Percentiles rank a stretch among this genome's conserved stretches.
Evolutionary conservation across 1,284 basidiomycete species (phyloP).

Genomic region (Sphagnurus paluster): DNA sequence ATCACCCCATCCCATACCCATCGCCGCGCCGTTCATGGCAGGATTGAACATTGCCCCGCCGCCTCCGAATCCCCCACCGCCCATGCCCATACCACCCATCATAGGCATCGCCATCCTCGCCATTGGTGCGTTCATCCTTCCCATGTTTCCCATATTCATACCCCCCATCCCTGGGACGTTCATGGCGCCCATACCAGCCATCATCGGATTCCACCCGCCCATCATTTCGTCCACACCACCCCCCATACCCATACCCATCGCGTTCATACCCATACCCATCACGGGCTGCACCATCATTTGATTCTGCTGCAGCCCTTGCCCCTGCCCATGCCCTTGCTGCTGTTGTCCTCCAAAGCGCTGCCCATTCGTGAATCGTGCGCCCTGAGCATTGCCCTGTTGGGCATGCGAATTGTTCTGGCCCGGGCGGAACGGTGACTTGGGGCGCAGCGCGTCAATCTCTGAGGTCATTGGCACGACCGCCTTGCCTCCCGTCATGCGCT

Average conservation of each 20-base stretch:
- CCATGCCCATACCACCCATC: slow-evolving; percentile 44
- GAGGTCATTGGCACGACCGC: slow-evolving; percentile 68
- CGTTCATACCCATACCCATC: too few species aligned
- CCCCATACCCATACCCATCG: slow-evolving; percentile 27
- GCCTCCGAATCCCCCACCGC: slow-evolving; percentile 28
- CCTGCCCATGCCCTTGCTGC: slow-evolving; percentile 37
- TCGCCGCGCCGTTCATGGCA: slow-evolving; percentile 26
- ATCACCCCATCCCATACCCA: slow-evolving; percentile 33
- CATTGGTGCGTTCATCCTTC: slow-evolving; percentile 24
- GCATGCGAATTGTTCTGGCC: slow-evolving; percentile 27
- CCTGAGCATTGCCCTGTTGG: slow-evolving; percentile 14
- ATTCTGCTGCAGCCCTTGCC: slow-evolving; percentile 30
- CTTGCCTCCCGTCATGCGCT: slow-evolving; percentile 52
- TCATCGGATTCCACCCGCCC: slow-evolving; percentile 36
- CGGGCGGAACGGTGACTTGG: slow-evolving; percentile 73
- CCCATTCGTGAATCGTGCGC: slow-evolving; percentile 22
- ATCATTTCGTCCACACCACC: slow-evolving; percentile 33
- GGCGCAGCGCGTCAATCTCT: slow-evolving; percentile 85
- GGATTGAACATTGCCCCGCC: slow-evolving; percentile 25
- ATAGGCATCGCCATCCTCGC: slow-evolving; percentile 42
- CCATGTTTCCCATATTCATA: slow-evolving; percentile 33
- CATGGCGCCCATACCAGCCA: slow-evolving; percentile 27
- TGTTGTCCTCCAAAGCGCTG: slow-evolving; percentile 23
- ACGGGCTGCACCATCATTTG: slow-evolving; percentile 52
- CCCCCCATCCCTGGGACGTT: slow-evolving; percentile 22